A percentile compares a stretch with the other conserved stretches of the same genome.
Evolutionary conservation across 1,139 yeast species (phyloP).

Genomic region (Debaryomyces sp.): DNA sequence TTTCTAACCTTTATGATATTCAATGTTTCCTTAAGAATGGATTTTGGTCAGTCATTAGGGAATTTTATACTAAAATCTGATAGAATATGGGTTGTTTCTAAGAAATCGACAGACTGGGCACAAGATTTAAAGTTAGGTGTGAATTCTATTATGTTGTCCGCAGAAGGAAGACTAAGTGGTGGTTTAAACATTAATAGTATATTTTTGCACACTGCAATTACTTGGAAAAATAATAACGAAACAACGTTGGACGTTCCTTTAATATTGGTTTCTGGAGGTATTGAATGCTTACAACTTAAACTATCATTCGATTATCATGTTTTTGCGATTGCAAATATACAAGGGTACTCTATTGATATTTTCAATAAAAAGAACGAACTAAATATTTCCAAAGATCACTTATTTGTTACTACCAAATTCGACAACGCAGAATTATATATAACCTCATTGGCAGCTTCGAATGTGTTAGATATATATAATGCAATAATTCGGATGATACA

Average conservation of each 20-base stretch:
- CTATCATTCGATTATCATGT: conserved; percentile 83
- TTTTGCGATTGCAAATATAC: conserved; percentile 64
- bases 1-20: conserved; percentile 59
- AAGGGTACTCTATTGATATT: conserved; percentile 55
- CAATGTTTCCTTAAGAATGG: conserved; percentile 59
- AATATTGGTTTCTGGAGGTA: conserved; percentile 61
- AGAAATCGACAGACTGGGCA: conserved; percentile 70
- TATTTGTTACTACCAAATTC: conserved; percentile 60
- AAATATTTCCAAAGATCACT: conserved; percentile 55
- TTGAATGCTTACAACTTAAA: conserved; percentile 59
- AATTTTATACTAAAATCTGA: conserved; percentile 56
- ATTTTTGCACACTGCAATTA: conserved; percentile 64
- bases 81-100: conserved; percentile 68
- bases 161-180: conserved; percentile 84
- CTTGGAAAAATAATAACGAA: conserved; percentile 60
- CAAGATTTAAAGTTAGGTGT: conserved; percentile 70
- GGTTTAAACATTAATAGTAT: conserved; percentile 51
- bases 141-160: conserved; percentile 51
- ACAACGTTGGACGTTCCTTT: conserved; percentile 61
- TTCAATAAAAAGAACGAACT: conserved; percentile 65
- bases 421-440: conserved; percentile 62
- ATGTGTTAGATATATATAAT: conserved; percentile 73
- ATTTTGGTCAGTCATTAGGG: conserved; percentile 86
- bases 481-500: conserved; percentile 72
- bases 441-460: conserved; percentile 86